Base-by-base conservation (phyloP, 805 yeast species). In the Lipomyces japonicus region DNA sequence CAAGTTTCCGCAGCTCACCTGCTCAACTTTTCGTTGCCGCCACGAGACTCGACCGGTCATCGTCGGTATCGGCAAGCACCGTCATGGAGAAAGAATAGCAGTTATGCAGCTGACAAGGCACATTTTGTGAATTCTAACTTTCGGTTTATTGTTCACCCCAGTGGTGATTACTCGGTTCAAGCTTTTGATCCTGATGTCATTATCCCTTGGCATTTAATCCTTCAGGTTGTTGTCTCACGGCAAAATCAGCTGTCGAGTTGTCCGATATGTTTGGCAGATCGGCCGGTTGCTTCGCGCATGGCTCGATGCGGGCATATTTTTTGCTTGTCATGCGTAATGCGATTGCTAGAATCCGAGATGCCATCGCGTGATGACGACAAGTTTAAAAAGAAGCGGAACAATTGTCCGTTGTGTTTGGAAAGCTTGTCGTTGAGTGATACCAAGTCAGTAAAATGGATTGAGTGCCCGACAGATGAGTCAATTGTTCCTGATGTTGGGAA, bases 201-300 rank as follows among this genome's bases (percentile, higher is more conserved):
- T 0, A 70, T 91, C 2, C 78, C 82, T 14, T 75, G 78, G 51
- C 71, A 73, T 2, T 73, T 77, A 34, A 80, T 93, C 3, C 66
- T 83, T 28, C 72, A 96, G 42, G 87, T 91, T 4, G 65, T 88
- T n/a, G 82, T 80, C 0, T 84, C 91, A 12, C 78, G 76, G 52
- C 82, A 84, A 1, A 83, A 83, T 58, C 75, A 72, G 51, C 39
- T 50, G 9, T 65, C 74, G 22, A 81, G 82, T 34, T 93, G 99
- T 64, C 97, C 98, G 0, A 91, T 93, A 24, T 93, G 99, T 65
- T 71, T 93, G 12, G 76, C 82, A 28, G 95, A 87, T 44, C 82
- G 81, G 12, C 86, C 93, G 12, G 78, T 85, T 16, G 96, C 97
- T 0, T 97, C 98, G 2, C 73, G 97, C 48, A 95, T 93, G 97